A percentile compares a stretch with the other conserved stretches of the same genome.
phyloP scores from a whole-genome alignment of 2,329 filamentous ascomycete species.

The Rosellinia necatrix region DNA sequence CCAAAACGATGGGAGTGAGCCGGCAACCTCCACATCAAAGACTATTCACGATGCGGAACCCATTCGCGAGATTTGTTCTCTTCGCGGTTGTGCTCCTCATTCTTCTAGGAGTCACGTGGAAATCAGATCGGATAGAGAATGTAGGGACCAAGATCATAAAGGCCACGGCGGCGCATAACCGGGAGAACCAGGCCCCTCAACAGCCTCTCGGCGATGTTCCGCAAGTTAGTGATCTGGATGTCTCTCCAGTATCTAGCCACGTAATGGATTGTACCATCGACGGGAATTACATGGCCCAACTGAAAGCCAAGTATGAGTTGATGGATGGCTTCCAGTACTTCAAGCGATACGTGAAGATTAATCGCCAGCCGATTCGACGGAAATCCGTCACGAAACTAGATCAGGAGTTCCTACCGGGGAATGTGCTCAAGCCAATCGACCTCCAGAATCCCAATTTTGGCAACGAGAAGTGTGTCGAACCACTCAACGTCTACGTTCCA shows the following conservation, averaged over 20 bases:
- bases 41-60: constrained; percentile 55
- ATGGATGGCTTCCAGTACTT: constrained; percentile 59
- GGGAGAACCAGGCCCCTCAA: constrained; percentile 40
- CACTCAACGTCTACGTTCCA: constrained; percentile 56
- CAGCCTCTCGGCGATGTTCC: constrained; percentile 39
- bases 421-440: constrained; percentile 52
- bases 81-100: constrained; percentile 50
- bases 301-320: constrained; percentile 54
- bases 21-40: constrained; percentile 47
- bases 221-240: constrained; percentile 35
- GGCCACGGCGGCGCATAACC: constrained; percentile 43
- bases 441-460: constrained; percentile 48
- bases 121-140: constrained; percentile 47
- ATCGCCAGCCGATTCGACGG: constrained; percentile 53
- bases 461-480: constrained; percentile 51
- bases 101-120: constrained; percentile 48
- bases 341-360: constrained; percentile 59
- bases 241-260: constrained; percentile 42
- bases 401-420: constrained; percentile 52
- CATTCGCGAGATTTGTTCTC: constrained; percentile 51
- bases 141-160: constrained; percentile 49
- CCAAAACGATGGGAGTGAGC: constrained; percentile 46
- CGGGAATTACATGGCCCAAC: constrained; percentile 48
- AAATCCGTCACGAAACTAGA: constrained; percentile 57
- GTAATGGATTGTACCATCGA: constrained; percentile 57